phyloP scores from a whole-genome alignment of 352 stramenopile species.

The Phytophthora pisi region DNA sequence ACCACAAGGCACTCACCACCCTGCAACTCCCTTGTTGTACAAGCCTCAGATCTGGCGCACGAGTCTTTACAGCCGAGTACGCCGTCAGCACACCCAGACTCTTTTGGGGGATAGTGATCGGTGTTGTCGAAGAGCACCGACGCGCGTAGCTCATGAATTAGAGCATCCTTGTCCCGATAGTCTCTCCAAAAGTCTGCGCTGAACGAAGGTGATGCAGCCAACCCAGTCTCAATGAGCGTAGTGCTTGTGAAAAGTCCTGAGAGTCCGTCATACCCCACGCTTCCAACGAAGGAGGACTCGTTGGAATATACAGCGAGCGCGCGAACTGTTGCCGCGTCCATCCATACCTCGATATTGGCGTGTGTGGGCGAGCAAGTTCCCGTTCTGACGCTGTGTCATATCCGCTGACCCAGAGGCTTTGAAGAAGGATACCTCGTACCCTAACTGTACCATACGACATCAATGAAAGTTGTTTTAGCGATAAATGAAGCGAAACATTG shows the following conservation, averaged over 20 bases:
- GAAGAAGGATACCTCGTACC: conserved; percentile 51
- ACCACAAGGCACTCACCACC: conserved; percentile 50
- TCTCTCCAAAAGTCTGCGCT: conserved; percentile 59
- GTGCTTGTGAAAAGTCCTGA: conserved; percentile 49
- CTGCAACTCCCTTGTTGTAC: conserved; percentile 33
- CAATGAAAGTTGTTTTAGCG: not conserved
- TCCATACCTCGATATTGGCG: conserved; percentile 37
- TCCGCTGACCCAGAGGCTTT: conserved; percentile 11
- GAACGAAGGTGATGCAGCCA: conserved; percentile 32
- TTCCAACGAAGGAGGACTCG: conserved; percentile 42
- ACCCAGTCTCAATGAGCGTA: conserved; percentile 39
- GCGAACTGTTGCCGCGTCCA: conserved; percentile 7
- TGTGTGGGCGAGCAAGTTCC: conserved; percentile 40
- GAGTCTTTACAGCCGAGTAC: conserved; percentile 45
- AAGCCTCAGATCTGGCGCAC: conserved; percentile 53
- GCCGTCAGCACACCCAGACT: conserved; percentile 29
- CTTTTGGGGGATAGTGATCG: conserved; percentile 34
- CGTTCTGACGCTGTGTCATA: conserved; percentile 35
- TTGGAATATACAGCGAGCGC: conserved; percentile 31
- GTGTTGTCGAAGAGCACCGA: conserved; percentile 33
- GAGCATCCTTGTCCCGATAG: conserved; percentile 34
- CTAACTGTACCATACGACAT: conserved; percentile 26
- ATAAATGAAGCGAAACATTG: not conserved
- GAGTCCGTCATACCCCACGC: conserved; percentile 47
- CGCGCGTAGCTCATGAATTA: conserved; percentile 35